Conservation (phyloP, 805 yeast species). For the Cyberlindnera nakhonratchasimensis region DNA sequence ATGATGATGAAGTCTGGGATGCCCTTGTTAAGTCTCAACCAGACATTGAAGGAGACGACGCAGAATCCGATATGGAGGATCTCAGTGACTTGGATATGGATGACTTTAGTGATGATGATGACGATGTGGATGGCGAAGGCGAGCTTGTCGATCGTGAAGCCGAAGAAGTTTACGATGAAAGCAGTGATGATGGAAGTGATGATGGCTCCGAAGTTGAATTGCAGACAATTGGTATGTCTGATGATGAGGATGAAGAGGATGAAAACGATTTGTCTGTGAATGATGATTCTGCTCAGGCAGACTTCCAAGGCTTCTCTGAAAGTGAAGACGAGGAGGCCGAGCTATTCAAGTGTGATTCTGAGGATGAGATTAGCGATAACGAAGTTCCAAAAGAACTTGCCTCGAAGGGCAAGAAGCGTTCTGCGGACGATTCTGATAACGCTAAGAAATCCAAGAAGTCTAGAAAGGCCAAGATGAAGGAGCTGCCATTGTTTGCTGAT, state of each 20-base stretch:
- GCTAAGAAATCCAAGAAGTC: slow-evolving; percentile 26
- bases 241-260: slow-evolving; percentile 35
- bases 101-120: slow-evolving; percentile 38
- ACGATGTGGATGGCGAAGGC: slow-evolving; percentile 18
- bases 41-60: slow-evolving; percentile 55
- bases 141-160: slow-evolving; percentile 2
- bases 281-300: slow-evolving; percentile 18
- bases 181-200: slow-evolving; percentile 22
- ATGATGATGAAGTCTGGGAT: slow-evolving; percentile 76
- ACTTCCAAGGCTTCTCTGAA: slow-evolving; percentile 33
- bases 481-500: slow-evolving; percentile 81
- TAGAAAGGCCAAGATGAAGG: slow-evolving; percentile 56
- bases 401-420: slow-evolving; percentile 30
- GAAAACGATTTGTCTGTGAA: slow-evolving; percentile 16
- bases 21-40: slow-evolving; percentile 76
- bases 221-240: slow-evolving; percentile 21
- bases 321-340: slow-evolving; percentile 38
- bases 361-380: slow-evolving; percentile 37
- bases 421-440: slow-evolving; percentile 23
- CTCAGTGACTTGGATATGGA: slow-evolving; percentile 55
- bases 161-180: slow-evolving; percentile 31
- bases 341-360: slow-evolving; percentile 35
- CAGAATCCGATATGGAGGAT: slow-evolving; percentile 34
- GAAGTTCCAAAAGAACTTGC: slow-evolving; percentile 27
- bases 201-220: slow-evolving; percentile 31